phyloP scores from a whole-genome alignment of 768 basidiomycete species.

The Tulasnella sp. region DNA sequence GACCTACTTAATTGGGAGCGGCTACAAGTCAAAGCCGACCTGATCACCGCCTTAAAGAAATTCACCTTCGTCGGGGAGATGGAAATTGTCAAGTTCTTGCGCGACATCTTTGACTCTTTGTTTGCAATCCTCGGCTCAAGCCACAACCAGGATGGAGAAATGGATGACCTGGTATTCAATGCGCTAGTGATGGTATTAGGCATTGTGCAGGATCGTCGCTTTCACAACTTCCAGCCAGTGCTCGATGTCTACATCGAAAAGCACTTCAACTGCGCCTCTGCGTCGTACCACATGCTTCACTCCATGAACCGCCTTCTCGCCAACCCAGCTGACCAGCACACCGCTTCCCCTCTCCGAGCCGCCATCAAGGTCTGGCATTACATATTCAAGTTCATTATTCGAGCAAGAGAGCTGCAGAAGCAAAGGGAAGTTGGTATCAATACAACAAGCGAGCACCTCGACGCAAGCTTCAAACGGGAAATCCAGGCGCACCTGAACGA shows the following conservation, averaged over 20 bases:
- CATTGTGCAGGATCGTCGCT: slow-evolving; percentile 90
- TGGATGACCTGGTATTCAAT: slow-evolving; percentile 87
- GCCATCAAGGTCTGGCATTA: slow-evolving; percentile 97
- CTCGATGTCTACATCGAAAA: slow-evolving; percentile 90
- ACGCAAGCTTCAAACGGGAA: slow-evolving; percentile 82
- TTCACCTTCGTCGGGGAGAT: slow-evolving; percentile 93
- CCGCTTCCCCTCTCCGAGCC: slow-evolving; percentile 77
- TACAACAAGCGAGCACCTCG: slow-evolving; percentile 83
- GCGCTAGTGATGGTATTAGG: slow-evolving; percentile 89
- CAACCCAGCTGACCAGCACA: slow-evolving; percentile 70
- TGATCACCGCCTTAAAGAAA: slow-evolving; percentile 73
- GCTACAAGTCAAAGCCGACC: slow-evolving; percentile 59
- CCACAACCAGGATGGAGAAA: slow-evolving; percentile 71
- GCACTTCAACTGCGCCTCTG: slow-evolving; percentile 81
- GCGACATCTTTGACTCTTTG: slow-evolving; percentile 89
- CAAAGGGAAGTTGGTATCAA: slow-evolving; percentile 76
- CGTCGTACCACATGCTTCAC: slow-evolving; percentile 80
- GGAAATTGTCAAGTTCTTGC: slow-evolving; percentile 91
- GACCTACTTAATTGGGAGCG: slow-evolving; percentile 81
- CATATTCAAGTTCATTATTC: slow-evolving; percentile 91
- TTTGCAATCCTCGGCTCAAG: slow-evolving; percentile 84
- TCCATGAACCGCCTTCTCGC: slow-evolving; percentile 83
- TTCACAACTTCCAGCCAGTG: slow-evolving; percentile 93
- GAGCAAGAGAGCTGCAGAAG: slow-evolving; percentile 88
- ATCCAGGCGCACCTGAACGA: slow-evolving; percentile 73